These are phyloP conservation scores for Podila clonocystis DNA, from an alignment of 192 early-diverging fungal genomes.

Conservation along the genomic window DNA sequence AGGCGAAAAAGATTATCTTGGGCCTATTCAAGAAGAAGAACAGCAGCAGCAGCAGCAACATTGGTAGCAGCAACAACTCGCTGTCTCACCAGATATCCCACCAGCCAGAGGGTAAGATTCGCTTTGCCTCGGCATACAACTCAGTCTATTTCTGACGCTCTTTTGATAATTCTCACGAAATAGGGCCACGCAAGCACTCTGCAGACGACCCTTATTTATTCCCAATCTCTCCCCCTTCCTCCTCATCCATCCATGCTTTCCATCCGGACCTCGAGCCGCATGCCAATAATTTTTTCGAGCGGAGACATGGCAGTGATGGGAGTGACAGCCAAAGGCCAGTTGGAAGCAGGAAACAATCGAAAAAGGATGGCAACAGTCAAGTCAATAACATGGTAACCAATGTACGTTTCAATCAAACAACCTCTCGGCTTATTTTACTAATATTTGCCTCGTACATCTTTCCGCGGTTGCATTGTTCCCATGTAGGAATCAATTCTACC, in stretches of 20 bases:
- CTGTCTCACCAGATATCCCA: not conserved
- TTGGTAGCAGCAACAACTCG: not conserved
- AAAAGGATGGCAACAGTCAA: not conserved
- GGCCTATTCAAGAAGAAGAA: constrained; percentile 25
- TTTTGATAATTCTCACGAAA: not conserved
- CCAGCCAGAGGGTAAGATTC: not conserved
- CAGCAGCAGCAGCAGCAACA: not conserved
- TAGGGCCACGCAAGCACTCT: constrained; percentile 36
- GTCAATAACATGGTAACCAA: not conserved
- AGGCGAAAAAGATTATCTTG: constrained; percentile 29
- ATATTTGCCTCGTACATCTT: no score
- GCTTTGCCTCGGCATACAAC: not conserved
- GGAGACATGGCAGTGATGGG: constrained; percentile 25
- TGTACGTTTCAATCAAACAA: no score
- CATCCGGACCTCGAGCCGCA: constrained; percentile 10
- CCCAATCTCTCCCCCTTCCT: not conserved
- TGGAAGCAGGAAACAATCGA: constrained; percentile 1
- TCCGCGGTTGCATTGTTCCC: no score
- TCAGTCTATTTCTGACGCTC: not conserved
- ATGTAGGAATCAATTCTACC: no score
- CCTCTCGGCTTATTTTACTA: no score
- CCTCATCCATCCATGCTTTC: constrained; percentile 16
- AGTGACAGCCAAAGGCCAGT: constrained; percentile 14
- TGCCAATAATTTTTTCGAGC: constrained; percentile 8
- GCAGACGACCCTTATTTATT: constrained; percentile 20